Evolutionary conservation across 2,329 filamentous ascomycete species (phyloP).

Genomic region (Cyphellophora attinorum): DNA sequence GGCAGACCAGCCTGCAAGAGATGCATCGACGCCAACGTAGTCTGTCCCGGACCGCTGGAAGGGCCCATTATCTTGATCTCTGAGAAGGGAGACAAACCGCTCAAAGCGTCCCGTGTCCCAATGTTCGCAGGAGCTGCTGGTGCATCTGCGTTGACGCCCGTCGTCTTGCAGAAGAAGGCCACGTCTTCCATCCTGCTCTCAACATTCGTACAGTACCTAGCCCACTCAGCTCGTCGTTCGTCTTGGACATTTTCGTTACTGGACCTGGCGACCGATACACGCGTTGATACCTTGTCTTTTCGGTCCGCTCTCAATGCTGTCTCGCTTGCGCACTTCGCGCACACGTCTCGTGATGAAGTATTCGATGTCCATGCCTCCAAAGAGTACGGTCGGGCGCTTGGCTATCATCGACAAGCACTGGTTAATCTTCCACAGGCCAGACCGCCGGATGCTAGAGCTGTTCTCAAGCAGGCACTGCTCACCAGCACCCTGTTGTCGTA

Average conservation of each 20-base stretch:
- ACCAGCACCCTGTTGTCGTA: too few species aligned
- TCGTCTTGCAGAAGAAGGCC: too few species aligned
- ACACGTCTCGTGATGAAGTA: background rate
- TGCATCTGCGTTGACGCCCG: too few species aligned
- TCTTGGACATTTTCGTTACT: conserved; percentile 1
- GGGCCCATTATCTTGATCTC: background rate
- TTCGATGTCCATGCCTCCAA: conserved; percentile 1
- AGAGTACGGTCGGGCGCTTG: too few species aligned
- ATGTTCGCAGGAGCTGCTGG: too few species aligned
- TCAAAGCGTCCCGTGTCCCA: too few species aligned
- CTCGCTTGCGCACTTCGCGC: conserved; percentile 2
- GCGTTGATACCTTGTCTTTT: conserved; percentile 1
- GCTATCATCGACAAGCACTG: too few species aligned
- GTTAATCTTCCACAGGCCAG: too few species aligned
- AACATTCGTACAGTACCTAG: conserved; percentile 4
- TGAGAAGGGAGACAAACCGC: too few species aligned
- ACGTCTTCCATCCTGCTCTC: conserved; percentile 2
- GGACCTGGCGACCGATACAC: background rate
- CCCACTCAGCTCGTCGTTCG: background rate
- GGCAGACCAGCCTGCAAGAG: conserved; percentile 1
- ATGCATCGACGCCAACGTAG: conserved; percentile 2
- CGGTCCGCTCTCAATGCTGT: conserved; percentile 1
- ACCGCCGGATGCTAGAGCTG: too few species aligned
- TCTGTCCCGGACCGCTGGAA: conserved; percentile 2
- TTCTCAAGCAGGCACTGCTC: too few species aligned